phyloP scores from a whole-genome alignment of 2,329 filamentous ascomycete species.

The Lachnellula cervina region DNA sequence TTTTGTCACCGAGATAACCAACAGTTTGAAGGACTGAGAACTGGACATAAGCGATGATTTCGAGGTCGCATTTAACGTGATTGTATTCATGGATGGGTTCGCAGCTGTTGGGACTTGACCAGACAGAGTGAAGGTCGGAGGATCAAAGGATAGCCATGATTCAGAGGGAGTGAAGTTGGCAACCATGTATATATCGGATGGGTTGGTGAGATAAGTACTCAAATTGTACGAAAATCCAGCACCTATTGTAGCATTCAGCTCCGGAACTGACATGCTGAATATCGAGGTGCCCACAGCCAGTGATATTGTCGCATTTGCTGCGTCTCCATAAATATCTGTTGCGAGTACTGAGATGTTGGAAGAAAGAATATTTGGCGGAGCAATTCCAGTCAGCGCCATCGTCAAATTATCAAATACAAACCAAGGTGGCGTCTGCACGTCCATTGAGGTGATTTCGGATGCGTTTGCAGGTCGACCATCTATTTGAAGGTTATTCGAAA shows the following conservation, averaged over 20 bases:
- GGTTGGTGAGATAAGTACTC: constrained; percentile 20
- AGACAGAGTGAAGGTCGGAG: constrained; percentile 18
- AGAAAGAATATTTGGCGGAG: constrained; percentile 52
- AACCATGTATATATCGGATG: constrained; percentile 20
- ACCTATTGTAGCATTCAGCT: constrained; percentile 25
- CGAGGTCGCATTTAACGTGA: constrained; percentile 24
- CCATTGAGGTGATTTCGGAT: constrained; percentile 47
- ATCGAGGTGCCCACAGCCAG: constrained; percentile 22
- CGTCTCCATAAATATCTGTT: constrained; percentile 54
- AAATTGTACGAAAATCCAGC: constrained; percentile 23
- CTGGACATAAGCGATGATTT: constrained; percentile 12
- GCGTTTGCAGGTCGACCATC: constrained; percentile 49
- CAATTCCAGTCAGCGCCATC: constrained; percentile 59
- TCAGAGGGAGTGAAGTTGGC: constrained; percentile 14
- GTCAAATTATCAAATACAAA: constrained; percentile 58
- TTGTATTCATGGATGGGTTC: constrained; percentile 11
- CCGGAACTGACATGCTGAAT: constrained; percentile 19
- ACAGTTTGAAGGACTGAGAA: constrained; percentile 21
- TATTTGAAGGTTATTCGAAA: constrained; percentile 49
- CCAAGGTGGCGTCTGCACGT: constrained; percentile 61
- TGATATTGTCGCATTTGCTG: constrained; percentile 51
- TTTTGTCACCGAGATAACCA: constrained; percentile 5
- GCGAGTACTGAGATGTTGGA: constrained; percentile 59
- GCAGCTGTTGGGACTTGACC: constrained; percentile 22
- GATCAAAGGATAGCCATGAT: constrained; percentile 27